Evolutionary conservation across 1,139 yeast genomes (phyloP), one percentile per base, ranked within the genome.

Genomic region (Kluyveromyces sp.): DNA sequence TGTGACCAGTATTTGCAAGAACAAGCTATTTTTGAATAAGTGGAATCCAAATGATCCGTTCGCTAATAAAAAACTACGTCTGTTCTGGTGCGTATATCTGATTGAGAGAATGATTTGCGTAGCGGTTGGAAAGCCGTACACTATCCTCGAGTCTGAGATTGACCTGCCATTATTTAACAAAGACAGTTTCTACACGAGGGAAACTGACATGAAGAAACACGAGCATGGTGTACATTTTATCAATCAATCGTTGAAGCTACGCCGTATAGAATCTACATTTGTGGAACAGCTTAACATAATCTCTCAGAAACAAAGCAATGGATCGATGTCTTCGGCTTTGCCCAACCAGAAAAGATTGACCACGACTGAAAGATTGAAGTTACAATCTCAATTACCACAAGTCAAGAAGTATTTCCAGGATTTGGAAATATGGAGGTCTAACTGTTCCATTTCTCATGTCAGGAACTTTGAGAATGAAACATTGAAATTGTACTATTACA

Each of bases 61-160:
- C 36, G 57, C 54, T 33, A 69, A 69, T 48, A 61, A 67, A 38
- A 68, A 68, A 49, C 60, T 74, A 58, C 67, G 81, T 48, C 60
- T 75, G 15, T 78, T 78, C 62, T 78, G 83, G 83, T 74, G 78
- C 50, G 71, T 73, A 13, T 78, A 77, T 53, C 53, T 73, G 18
- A 52, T 76, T 33, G 83, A 78, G 52, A 69, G 81, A 50, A 68
- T 77, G 61, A 73, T 76, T 40, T 71, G 78, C 29, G 70, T 76
- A 25, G 75, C 81, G 2, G 75, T 77, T 15, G 78, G 80, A 12
- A 73, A 73, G 52, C 75, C 75, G 2, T 75, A 73, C 50, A 61
- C 70, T 2, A 56, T 77, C 15, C 60, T 64, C 17, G 82, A 77
- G 53, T 55, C 66, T 1, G 67, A 69, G 30, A 69, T 76, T 34